A percentile compares a stretch with the other conserved stretches of the same genome.
These are phyloP conservation scores for Diutina pseudorugosa DNA, from an alignment of 1,139 yeast genomes.

Conservation along the genomic window DNA sequence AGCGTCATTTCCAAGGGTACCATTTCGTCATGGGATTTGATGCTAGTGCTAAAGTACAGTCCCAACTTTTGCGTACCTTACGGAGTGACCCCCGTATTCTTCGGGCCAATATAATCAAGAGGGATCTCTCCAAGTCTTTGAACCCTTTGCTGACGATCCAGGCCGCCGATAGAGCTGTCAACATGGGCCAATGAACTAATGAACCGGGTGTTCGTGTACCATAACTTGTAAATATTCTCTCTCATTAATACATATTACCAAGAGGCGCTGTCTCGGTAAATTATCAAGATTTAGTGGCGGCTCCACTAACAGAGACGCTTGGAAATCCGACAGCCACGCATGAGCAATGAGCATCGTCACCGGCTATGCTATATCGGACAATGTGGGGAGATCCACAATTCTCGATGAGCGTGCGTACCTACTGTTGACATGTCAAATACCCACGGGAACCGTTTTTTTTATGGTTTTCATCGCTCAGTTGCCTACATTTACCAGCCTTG, in stretches of 20 bases:
- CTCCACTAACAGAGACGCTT: no score
- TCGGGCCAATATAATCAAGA: conserved; percentile 62
- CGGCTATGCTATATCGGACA: no score
- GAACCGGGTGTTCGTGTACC: not conserved
- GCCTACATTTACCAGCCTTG: no score
- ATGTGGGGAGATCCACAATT: no score
- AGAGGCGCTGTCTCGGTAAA: not conserved
- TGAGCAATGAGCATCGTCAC: no score
- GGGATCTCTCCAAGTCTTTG: conserved; percentile 43
- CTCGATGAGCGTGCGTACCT: no score
- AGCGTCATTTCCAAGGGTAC: conserved; percentile 80
- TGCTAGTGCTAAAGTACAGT: conserved; percentile 73
- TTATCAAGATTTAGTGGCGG: no score
- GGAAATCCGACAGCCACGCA: no score
- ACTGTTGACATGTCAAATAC: no score
- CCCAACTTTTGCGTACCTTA: conserved; percentile 69
- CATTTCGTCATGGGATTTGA: conserved; percentile 84
- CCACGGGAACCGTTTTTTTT: no score
- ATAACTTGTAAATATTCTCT: not conserved
- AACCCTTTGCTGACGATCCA: conserved; percentile 44
- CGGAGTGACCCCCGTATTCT: conserved; percentile 85
- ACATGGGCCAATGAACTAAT: not conserved
- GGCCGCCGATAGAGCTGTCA: not conserved
- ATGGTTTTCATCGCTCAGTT: no score
- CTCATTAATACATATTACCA: not conserved